Evolutionary conservation across 2,329 filamentous ascomycete genomes (phyloP).

Genomic region (Fusarium begoniae): DNA sequence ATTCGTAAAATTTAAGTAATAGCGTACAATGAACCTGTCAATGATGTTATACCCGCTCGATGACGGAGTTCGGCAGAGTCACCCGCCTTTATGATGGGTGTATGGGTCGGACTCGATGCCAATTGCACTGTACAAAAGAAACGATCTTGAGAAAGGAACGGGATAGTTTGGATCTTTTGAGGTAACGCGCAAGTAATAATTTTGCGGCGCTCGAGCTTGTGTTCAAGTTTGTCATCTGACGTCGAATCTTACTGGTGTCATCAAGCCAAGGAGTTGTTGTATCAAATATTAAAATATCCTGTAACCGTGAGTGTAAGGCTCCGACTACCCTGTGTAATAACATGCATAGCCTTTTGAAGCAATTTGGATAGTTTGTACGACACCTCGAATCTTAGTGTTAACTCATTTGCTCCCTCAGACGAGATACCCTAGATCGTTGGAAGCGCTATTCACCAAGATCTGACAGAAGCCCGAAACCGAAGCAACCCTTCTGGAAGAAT

Average conservation of each 20-base stretch:
- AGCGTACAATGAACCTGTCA: background rate
- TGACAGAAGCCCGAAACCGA: background rate
- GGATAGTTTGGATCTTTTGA: background rate
- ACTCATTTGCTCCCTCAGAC: background rate
- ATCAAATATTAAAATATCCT: background rate
- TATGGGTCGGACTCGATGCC: background rate
- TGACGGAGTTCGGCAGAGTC: background rate
- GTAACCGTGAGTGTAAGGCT: background rate
- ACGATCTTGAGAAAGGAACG: background rate
- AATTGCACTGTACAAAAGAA: background rate
- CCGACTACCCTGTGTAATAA: background rate
- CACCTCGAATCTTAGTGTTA: background rate
- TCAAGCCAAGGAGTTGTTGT: background rate
- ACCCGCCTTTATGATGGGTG: background rate
- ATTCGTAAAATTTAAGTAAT: background rate
- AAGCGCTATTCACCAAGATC: background rate
- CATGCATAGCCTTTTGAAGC: background rate
- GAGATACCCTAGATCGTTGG: background rate
- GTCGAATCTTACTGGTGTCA: background rate
- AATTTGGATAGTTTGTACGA: background rate
- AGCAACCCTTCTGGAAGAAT: background rate
- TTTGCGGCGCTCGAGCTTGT: background rate
- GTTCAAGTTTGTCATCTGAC: background rate
- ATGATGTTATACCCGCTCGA: background rate
- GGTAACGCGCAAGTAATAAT: background rate